phyloP scores from a whole-genome alignment of 2,329 filamentous ascomycete genomes.

The Paracoccidioides brasiliensis region DNA sequence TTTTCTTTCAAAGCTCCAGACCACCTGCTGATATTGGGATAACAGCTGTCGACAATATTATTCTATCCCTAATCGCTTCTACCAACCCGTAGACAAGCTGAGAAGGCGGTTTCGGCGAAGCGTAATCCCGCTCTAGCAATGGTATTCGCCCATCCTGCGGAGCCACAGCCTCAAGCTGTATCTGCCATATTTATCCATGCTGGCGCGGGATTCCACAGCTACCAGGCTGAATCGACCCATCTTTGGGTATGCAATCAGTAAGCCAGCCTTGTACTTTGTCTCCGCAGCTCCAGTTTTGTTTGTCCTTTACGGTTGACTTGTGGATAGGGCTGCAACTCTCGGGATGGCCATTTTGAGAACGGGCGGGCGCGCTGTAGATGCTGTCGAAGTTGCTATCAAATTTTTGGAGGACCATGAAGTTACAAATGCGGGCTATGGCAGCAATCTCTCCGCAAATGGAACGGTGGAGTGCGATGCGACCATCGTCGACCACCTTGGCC shows the following conservation, averaged over 20 bases:
- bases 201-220: conserved; percentile 85
- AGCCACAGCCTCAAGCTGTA: conserved; percentile 28
- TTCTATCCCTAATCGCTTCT: neutral
- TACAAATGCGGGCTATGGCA: conserved; percentile 92
- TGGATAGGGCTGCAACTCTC: conserved; percentile 59
- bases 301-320: neutral
- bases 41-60: no score
- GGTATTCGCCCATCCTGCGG: neutral
- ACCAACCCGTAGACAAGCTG: neutral
- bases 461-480: conserved; percentile 90
- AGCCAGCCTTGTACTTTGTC: conserved; percentile 24
- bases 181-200: conserved; percentile 90
- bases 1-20: neutral
- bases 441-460: conserved; percentile 83
- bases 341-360: conserved; percentile 69
- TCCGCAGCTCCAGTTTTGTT: conserved; percentile 5
- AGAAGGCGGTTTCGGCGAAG: neutral
- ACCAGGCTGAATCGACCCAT: conserved; percentile 71
- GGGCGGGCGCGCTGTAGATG: conserved; percentile 71
- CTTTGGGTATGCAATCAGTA: conserved; percentile 80
- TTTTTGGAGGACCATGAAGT: conserved; percentile 87
- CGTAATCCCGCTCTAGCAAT: neutral
- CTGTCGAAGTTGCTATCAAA: conserved; percentile 77
- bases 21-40: neutral
- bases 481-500: conserved; percentile 77